Evolutionary conservation across 345 rosid genomes (phyloP), one percentile per base, ranked within the genome.

Genomic region (Syzygium aqueum): DNA sequence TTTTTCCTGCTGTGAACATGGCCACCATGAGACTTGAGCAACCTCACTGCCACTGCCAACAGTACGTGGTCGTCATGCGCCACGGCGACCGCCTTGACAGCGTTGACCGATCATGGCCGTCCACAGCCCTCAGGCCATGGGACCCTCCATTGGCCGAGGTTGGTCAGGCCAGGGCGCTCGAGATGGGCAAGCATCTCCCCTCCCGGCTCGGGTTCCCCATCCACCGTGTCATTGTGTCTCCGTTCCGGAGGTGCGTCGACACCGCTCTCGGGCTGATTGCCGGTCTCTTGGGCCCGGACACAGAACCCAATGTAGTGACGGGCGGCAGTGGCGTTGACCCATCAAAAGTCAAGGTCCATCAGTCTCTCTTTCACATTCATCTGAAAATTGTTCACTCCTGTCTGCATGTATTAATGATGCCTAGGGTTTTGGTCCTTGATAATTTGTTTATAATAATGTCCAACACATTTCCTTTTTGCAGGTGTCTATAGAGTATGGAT

Each of bases 1-100:
- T 54, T 5, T 27, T 46, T n/a, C 21, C 54, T 6, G 21, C 28
- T n/a, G 25, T 5, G 63, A 3, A n/a, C 30, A 53, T 51, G 51
- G 14, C 86, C 28, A 7, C 53, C n/a, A 21, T 25, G 53, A 30
- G 21, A 53, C 33, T 59, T 0, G 73, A 61, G 37, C 73, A 61
- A n/a, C 73, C 73, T 61, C 30, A 16, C 49, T 65, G 7, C 33
- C 73, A n/a, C 53, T 15, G 43, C 53, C 87, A 85, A 85, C 99
- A 96, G 87, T 90, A 94, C 91, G 91, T 96, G 27, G 89, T 97
- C 88, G 97, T 97, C 37, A 94, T 96, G 96, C 92, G 99, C 82
- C 99, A 96, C 89, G 98, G 98, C 13, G 98, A 95, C 86, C 96
- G 99, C n/a, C 85, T 94, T 85, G 99, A 97, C 90, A 95, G 91